Evolutionary conservation across 2,329 filamentous ascomycete genomes (phyloP), one percentile per base, ranked within the genome.

Genomic region (Aschersonia sp.): DNA sequence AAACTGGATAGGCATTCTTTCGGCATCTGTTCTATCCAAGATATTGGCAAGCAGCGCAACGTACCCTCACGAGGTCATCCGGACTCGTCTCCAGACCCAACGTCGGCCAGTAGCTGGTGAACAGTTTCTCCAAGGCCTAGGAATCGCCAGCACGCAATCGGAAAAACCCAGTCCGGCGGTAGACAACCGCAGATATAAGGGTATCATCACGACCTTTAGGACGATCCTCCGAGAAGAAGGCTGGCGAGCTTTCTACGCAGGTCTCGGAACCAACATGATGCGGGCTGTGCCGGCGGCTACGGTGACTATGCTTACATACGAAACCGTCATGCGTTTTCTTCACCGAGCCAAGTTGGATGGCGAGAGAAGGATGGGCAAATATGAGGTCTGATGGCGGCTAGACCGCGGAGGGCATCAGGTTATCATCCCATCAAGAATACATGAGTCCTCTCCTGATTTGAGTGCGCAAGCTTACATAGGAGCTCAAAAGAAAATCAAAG

Each of bases 181-280:
- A 9, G 53, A 57, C 32, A 57, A 59, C 9, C 69, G 71, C 48
- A 79, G 75, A 55, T 97, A 98, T 62, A 76, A 72, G 54, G 92
- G 92, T 43, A 78, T 96, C 35, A 64, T 89, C 43, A 81, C 77
- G 60, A 96, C 91, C 0, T 91, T 84, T 63, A 79, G 81, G 52
- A 89, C 82, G 3, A 97, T 98, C 51, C 69, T 96, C 40, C 72
- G 71, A 35, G 92, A 98, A 64, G 92, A 98, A 65, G 92, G 92
- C 5, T 96, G 91, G 89, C 77, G 85, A 52, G 91, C 91, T 3
- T 97, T 98, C 58, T 98, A 98, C 63, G 91, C 89, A 30, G 92
- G 92, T 38, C 88, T 98, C 73, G 92, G 92, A 40, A 95, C 91
- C 45, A 98, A 98, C 67, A 86, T 98, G 80, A 88, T 97, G 73